phyloP scores from a whole-genome alignment of 352 stramenopile species.

The Aphanomyces euteiches region DNA sequence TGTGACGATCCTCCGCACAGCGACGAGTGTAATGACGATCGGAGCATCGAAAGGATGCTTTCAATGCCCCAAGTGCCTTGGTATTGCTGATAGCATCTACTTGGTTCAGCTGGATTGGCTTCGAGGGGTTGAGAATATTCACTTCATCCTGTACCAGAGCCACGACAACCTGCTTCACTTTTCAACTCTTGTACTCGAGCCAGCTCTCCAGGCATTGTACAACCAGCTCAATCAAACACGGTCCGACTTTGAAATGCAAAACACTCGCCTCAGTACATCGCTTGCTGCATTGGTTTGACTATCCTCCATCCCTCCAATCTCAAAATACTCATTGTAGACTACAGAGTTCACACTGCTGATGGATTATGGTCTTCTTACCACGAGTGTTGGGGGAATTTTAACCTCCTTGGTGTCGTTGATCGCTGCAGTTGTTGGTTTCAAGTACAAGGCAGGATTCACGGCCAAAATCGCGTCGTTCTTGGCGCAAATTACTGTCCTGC shows the following conservation, averaged over 20 bases:
- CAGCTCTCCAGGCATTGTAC: slow-evolving; percentile 38
- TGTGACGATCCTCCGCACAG: slow-evolving; percentile 50
- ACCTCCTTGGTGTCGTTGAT: slow-evolving; percentile 36
- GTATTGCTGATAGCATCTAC: slow-evolving; percentile 36
- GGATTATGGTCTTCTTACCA: slow-evolving; percentile 36
- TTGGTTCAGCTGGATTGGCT: slow-evolving; percentile 55
- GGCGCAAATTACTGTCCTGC: slow-evolving; percentile 37
- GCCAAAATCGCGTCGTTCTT: slow-evolving; percentile 45
- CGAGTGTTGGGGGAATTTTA: slow-evolving; percentile 39
- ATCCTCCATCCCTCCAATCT: slow-evolving; percentile 9
- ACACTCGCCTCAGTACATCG: slow-evolving; percentile 26
- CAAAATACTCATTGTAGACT: slow-evolving; percentile 6
- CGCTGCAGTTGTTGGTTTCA: slow-evolving; percentile 40
- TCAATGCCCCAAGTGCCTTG: slow-evolving; percentile 53
- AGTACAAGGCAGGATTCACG: slow-evolving; percentile 41
- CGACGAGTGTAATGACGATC: slow-evolving; percentile 50
- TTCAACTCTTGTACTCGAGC: slow-evolving; percentile 30
- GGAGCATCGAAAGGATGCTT: slow-evolving; percentile 56
- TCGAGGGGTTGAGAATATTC: slow-evolving; percentile 42
- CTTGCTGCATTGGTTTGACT: slow-evolving; percentile 30
- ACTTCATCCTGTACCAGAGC: slow-evolving; percentile 27
- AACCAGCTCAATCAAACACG: slow-evolving; percentile 38
- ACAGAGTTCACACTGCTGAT: slow-evolving; percentile 37
- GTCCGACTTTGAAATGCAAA: slow-evolving; percentile 26
- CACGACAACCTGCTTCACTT: slow-evolving; percentile 23